Conservation (phyloP, 163 green algal species). For the Scenedesmus sp. region DNA sequence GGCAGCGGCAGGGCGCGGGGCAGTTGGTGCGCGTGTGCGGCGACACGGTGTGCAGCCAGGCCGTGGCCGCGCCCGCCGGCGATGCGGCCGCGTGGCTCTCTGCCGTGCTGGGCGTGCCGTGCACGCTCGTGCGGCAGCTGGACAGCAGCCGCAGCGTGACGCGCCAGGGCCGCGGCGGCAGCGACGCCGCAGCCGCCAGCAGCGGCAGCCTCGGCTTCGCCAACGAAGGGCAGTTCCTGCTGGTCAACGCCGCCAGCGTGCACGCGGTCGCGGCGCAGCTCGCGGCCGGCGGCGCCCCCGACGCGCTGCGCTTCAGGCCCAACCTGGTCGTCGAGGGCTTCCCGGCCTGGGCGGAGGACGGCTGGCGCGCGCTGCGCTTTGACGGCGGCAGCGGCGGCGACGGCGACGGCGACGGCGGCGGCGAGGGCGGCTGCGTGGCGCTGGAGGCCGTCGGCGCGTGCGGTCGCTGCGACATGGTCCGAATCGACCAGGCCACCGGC, state of each 20-base stretch:
- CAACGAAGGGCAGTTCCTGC: constrained; percentile 86
- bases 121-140: constrained; percentile 72
- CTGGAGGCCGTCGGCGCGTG: constrained; percentile 65
- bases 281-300: constrained; percentile 5
- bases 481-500: constrained; percentile 66
- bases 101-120: constrained; percentile 67
- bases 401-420: background rate
- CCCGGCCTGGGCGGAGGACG: constrained; percentile 74
- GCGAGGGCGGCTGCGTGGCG: background rate
- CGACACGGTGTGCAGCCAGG: constrained; percentile 51
- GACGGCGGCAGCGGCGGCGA: constrained; percentile 9
- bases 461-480: constrained; percentile 82
- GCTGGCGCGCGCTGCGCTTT: constrained; percentile 58
- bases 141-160: background rate
- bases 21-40: constrained; percentile 50
- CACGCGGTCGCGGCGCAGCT: constrained; percentile 51
- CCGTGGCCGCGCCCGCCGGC: constrained; percentile 31
- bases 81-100: constrained; percentile 70
- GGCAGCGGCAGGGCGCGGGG: background rate
- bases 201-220: constrained; percentile 72
- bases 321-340: constrained; percentile 77
- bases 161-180: background rate
- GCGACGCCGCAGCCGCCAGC: background rate
- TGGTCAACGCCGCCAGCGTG: constrained; percentile 77
- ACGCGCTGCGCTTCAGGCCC: constrained; percentile 67